Evolutionary conservation across 2,329 filamentous ascomycete species (phyloP).

Genomic region (Aureobasidium sp.): DNA sequence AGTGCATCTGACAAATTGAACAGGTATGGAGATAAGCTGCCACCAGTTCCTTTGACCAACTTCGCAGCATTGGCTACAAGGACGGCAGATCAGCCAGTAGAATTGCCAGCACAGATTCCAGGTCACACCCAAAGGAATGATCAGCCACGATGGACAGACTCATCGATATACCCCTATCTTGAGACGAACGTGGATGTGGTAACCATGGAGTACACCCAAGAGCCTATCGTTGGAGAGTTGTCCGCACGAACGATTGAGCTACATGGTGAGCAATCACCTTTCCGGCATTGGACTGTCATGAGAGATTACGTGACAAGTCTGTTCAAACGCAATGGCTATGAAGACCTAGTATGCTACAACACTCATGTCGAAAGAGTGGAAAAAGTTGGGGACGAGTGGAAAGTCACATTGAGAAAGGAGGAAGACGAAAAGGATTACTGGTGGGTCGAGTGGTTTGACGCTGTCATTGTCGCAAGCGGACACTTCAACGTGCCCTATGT

Average conservation of each 20-base stretch:
- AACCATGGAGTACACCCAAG: constrained; percentile 55
- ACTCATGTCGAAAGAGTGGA: constrained; percentile 57
- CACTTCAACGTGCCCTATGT: constrained; percentile 56
- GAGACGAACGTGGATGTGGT: constrained; percentile 57
- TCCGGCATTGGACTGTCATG: constrained; percentile 55
- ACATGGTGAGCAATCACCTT: constrained; percentile 54
- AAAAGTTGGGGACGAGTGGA: constrained; percentile 31
- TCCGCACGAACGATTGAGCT: constrained; percentile 37
- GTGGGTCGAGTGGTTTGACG: constrained; percentile 50
- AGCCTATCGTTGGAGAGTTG: constrained; percentile 43
- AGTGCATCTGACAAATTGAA: background rate
- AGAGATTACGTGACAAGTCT: constrained; percentile 48
- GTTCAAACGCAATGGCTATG: constrained; percentile 47
- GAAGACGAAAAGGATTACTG: constrained; percentile 46
- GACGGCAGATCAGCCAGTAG: constrained; percentile 44
- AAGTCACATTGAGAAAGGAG: constrained; percentile 18
- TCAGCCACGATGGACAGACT: constrained; percentile 49
- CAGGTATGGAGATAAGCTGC: constrained; percentile 24
- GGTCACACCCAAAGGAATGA: constrained; percentile 36
- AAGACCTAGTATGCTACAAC: constrained; percentile 46
- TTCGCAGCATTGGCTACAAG: constrained; percentile 41
- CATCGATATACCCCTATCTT: constrained; percentile 55
- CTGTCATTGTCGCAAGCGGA: constrained; percentile 53
- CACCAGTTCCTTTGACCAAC: constrained; percentile 38
- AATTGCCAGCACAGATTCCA: constrained; percentile 44